Evolutionary conservation across 257 asterid species (phyloP).

Genomic region (Cinchona pubescens): DNA sequence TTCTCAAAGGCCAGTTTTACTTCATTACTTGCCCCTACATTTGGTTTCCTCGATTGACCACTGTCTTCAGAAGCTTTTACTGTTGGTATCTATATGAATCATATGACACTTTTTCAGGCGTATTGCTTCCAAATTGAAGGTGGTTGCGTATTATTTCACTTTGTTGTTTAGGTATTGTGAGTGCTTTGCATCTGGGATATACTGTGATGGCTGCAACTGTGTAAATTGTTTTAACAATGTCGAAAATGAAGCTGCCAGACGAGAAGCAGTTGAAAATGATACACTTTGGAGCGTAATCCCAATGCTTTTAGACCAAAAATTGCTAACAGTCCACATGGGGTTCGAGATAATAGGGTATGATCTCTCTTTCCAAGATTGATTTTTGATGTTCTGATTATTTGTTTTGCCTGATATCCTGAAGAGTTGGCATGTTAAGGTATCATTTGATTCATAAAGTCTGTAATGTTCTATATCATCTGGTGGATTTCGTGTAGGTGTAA

Average conservation of each 20-base stretch:
- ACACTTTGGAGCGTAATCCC: slow-evolving; percentile 92
- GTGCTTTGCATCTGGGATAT: slow-evolving; percentile 92
- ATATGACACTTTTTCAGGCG: neutral
- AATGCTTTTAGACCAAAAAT: slow-evolving; percentile 94
- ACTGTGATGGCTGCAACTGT: slow-evolving; percentile 94
- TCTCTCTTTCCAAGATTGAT: slow-evolving; percentile 20
- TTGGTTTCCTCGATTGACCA: neutral
- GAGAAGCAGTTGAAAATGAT: slow-evolving; percentile 91
- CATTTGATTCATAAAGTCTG: neutral
- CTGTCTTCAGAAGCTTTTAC: neutral
- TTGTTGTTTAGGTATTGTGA: slow-evolving; percentile 79
- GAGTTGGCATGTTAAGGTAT: neutral
- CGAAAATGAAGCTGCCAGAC: slow-evolving; percentile 78
- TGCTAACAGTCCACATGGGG: slow-evolving; percentile 87
- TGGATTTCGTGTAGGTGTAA: neutral
- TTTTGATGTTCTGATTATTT: neutral
- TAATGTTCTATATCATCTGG: neutral
- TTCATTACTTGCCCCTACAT: neutral
- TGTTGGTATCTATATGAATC: neutral
- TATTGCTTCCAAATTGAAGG: neutral
- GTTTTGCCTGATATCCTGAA: neutral
- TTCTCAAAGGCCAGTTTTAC: neutral
- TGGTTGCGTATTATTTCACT: slow-evolving; percentile 14
- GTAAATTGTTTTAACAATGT: slow-evolving; percentile 81
- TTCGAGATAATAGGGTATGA: slow-evolving; percentile 71